These are phyloP conservation scores for Mortierella sp. DNA, from an alignment of 371 early-diverging fungal genomes.

Conservation along the genomic window DNA sequence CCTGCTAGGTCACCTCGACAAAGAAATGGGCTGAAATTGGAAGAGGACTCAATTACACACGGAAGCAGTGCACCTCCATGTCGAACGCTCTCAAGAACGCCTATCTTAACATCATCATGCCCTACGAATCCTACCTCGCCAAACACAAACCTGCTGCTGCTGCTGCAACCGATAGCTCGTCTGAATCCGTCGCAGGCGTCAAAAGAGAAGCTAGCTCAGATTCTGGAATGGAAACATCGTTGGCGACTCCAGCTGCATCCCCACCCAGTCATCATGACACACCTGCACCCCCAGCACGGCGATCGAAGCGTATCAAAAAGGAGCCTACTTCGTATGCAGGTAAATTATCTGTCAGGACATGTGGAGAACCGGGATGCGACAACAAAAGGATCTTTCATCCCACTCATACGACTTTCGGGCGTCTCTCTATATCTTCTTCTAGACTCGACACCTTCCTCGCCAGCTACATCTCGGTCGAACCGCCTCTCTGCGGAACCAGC, in stretches of 20 bases:
- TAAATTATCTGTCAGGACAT: conserved; percentile 14
- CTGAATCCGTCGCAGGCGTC: conserved; percentile 21
- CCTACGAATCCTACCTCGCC: conserved; percentile 87
- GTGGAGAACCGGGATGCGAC: not conserved
- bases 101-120: conserved; percentile 85
- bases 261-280: conserved; percentile 28
- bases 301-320: conserved; percentile 56
- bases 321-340: conserved; percentile 47
- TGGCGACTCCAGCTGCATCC: conserved; percentile 45
- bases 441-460: conserved; percentile 52
- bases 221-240: conserved; percentile 20
- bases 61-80: conserved; percentile 87
- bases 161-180: conserved; percentile 16
- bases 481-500: conserved; percentile 41
- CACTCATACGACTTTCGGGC: not conserved
- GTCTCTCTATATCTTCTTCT: not conserved
- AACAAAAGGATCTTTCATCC: not conserved
- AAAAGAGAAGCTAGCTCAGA: conserved; percentile 50
- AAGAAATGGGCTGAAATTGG: conserved; percentile 95
- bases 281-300: conserved; percentile 27
- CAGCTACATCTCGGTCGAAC: conserved; percentile 38
- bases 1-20: conserved; percentile 76
- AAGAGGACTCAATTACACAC: conserved; percentile 80
- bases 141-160: conserved; percentile 58
- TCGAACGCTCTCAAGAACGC: conserved; percentile 87